Evolutionary conservation across 2,329 filamentous ascomycete genomes (phyloP).

Genomic region (Trichocomaceae sp.): DNA sequence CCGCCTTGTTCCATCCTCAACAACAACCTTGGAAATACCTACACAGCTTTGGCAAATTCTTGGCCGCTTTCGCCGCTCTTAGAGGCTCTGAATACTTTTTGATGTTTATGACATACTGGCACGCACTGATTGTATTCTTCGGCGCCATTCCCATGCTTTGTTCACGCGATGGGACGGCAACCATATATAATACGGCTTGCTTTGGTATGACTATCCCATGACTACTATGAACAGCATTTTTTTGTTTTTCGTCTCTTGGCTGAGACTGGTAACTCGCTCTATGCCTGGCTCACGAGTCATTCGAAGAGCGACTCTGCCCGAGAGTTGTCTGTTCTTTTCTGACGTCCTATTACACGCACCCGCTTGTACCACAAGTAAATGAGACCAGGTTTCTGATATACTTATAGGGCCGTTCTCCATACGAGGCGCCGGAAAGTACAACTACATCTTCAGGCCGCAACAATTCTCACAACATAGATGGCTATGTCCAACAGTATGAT

Average conservation of each 20-base stretch:
- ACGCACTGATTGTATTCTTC: background rate
- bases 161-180: slow-evolving; percentile 37
- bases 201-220: slow-evolving; percentile 33
- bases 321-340: background rate
- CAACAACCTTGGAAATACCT: no score
- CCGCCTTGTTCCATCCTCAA: no score
- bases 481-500: slow-evolving; percentile 45
- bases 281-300: background rate
- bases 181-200: slow-evolving; percentile 41
- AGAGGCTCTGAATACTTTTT: no score
- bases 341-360: background rate
- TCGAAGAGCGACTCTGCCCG: background rate
- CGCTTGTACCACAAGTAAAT: background rate
- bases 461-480: slow-evolving; percentile 28
- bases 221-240: no score
- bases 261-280: background rate
- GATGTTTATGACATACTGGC: background rate
- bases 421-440: slow-evolving; percentile 35
- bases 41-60: no score
- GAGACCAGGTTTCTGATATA: background rate
- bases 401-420: slow-evolving; percentile 40
- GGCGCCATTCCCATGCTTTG: background rate
- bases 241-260: no score
- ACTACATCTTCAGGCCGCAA: slow-evolving; percentile 16
- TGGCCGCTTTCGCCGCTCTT: background rate